Conservation (phyloP, 2,329 filamentous ascomycete genomes). For the Cladosporium sp. region DNA sequence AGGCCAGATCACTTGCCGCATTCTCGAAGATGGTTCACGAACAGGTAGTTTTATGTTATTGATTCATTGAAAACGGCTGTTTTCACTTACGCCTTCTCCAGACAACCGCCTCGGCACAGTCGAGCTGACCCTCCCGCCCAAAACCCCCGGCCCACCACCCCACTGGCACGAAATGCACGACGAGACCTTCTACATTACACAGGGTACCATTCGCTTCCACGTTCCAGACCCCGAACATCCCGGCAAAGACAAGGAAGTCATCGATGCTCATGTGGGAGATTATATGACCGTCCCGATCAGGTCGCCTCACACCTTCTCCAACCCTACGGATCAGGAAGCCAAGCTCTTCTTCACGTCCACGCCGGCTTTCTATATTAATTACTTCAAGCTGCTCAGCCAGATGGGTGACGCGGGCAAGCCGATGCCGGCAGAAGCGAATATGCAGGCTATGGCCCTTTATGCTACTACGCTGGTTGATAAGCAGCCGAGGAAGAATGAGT, state of each 20-base stretch:
- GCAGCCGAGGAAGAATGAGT: slow-evolving; percentile 30
- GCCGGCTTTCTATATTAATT: slow-evolving; percentile 55
- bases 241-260: slow-evolving; percentile 33
- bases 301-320: slow-evolving; percentile 54
- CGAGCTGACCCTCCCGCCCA: slow-evolving; percentile 47
- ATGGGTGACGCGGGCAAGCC: slow-evolving; percentile 43
- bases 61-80: not conserved
- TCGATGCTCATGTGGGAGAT: slow-evolving; percentile 51
- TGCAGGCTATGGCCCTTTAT: slow-evolving; percentile 48
- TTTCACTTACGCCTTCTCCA: not conserved
- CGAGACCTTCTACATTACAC: slow-evolving; percentile 53
- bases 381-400: slow-evolving; percentile 51
- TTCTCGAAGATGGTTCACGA: slow-evolving; percentile 50
- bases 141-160: slow-evolving; percentile 44
- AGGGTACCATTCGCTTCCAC: slow-evolving; percentile 51
- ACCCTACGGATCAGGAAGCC: slow-evolving; percentile 51
- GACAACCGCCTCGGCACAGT: slow-evolving; percentile 48
- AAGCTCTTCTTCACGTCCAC: slow-evolving; percentile 56
- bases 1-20: slow-evolving; percentile 47
- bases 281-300: slow-evolving; percentile 53
- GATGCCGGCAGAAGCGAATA: slow-evolving; percentile 47
- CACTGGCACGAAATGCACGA: slow-evolving; percentile 59
- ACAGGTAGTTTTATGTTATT: slow-evolving; percentile 35
- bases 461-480: slow-evolving; percentile 46
- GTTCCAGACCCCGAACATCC: slow-evolving; percentile 32